Conservation (phyloP, 1,284 basidiomycete species). For the Trametes polyzona region DNA sequence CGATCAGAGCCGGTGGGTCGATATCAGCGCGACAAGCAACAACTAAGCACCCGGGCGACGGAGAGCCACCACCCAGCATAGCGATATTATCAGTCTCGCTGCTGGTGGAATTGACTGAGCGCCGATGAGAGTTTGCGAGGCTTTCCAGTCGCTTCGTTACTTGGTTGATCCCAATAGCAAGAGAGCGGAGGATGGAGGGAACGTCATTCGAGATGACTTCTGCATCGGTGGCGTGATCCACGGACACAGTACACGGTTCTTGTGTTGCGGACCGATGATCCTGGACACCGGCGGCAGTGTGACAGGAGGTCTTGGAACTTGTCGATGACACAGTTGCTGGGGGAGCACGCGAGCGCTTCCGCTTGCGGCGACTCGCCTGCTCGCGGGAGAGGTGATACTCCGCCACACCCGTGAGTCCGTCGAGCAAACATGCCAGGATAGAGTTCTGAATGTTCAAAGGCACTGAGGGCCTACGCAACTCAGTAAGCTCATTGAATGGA, state of each 20-base stretch:
- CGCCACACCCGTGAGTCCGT: conserved; percentile 53
- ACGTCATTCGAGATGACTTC: conserved; percentile 33
- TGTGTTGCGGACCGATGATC: not conserved
- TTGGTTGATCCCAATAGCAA: conserved; percentile 77
- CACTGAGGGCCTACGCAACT: conserved; percentile 61
- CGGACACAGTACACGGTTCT: not conserved
- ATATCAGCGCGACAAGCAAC: conserved; percentile 76
- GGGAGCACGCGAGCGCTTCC: conserved; percentile 31
- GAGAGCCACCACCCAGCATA: conserved; percentile 30
- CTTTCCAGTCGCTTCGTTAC: conserved; percentile 77
- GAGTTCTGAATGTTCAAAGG: conserved; percentile 64
- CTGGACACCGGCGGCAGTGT: not conserved
- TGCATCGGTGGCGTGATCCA: not conserved
- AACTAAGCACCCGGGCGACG: conserved; percentile 39
- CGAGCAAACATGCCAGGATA: conserved; percentile 53
- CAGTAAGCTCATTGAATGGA: not conserved
- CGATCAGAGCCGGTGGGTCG: conserved; percentile 70
- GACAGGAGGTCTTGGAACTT: conserved; percentile 10
- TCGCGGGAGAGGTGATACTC: conserved; percentile 45
- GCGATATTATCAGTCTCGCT: conserved; percentile 3
- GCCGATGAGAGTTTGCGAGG: conserved; percentile 49
- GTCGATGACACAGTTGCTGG: conserved; percentile 12
- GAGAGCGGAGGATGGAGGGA: conserved; percentile 49
- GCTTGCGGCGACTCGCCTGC: conserved; percentile 38
- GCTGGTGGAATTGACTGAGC: conserved; percentile 14